These are phyloP conservation scores for Trichosporon sp. DNA, from an alignment of 1,284 basidiomycete genomes.

Conservation along the genomic window DNA sequence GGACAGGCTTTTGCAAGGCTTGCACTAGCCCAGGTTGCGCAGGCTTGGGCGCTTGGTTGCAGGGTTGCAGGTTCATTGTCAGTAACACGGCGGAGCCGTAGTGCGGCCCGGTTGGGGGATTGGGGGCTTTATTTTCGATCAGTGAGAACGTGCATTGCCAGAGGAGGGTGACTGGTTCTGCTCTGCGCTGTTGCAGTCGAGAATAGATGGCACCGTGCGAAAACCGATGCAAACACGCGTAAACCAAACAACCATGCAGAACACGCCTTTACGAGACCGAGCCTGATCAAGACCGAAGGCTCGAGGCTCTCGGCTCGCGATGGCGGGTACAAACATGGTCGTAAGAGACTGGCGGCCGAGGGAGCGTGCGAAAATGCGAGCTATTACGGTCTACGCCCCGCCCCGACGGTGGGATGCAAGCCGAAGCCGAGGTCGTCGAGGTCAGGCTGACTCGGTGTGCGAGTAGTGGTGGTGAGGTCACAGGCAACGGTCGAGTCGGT, in stretches of 20 bases:
- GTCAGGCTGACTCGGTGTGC: background rate
- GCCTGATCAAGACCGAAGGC: background rate
- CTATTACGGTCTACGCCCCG: no score
- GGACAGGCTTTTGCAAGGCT: no score
- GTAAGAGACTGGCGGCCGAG: background rate
- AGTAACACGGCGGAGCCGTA: background rate
- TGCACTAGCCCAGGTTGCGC: background rate
- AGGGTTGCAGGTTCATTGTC: background rate
- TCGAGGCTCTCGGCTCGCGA: background rate
- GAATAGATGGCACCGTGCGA: slow-evolving; percentile 7
- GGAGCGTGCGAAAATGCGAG: background rate
- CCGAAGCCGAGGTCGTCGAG: background rate
- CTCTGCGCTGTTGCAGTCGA: background rate
- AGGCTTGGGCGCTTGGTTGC: background rate
- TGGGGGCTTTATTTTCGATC: background rate
- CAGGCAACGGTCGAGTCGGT: background rate
- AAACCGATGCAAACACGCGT: background rate
- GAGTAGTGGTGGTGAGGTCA: background rate
- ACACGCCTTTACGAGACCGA: background rate
- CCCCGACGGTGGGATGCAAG: background rate
- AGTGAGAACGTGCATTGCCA: slow-evolving; percentile 6
- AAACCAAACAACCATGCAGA: background rate
- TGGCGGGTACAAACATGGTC: background rate
- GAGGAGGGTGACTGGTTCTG: background rate
- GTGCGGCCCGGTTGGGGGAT: background rate